A percentile compares a stretch with the other conserved stretches of the same genome.
phyloP scores from a whole-genome alignment of 257 asterid species.

The Catharanthus roseus region DNA sequence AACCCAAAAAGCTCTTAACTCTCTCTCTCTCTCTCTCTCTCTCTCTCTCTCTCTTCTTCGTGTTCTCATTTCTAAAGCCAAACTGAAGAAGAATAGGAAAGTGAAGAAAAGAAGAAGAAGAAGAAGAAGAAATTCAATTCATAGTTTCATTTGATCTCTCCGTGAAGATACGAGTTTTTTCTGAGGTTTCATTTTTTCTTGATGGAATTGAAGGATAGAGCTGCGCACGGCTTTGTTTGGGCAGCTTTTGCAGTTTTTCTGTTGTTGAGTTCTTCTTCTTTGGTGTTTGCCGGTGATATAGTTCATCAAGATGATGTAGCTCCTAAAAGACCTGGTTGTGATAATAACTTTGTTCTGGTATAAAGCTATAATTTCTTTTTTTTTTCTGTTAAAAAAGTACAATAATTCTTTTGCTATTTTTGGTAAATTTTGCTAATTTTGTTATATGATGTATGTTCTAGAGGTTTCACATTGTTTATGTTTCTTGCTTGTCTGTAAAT shows the following conservation, averaged over 20 bases:
- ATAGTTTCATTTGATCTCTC: constrained; percentile 35
- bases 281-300: constrained; percentile 72
- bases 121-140: constrained; percentile 16
- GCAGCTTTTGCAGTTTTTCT: constrained; percentile 25
- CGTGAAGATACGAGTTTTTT: neutral
- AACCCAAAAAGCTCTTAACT: constrained; percentile 10
- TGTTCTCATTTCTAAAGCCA: constrained; percentile 15
- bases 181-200: neutral
- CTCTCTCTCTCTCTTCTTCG: neutral
- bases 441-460: neutral
- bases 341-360: constrained; percentile 85
- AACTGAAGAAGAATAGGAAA: constrained; percentile 4
- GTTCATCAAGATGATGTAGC: constrained; percentile 82
- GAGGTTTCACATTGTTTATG: neutral
- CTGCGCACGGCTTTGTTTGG: constrained; percentile 31
- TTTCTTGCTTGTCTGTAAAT: neutral
- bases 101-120: neutral
- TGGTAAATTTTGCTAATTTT: neutral
- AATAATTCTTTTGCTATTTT: neutral
- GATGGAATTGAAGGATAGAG: constrained; percentile 46
- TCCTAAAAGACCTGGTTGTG: constrained; percentile 81
- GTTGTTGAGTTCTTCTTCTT: constrained; percentile 25
- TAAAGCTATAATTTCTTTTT: constrained; percentile 4
- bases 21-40: neutral
- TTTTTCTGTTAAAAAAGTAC: no score